Evolutionary conservation across 352 stramenopile species (phyloP).

Genomic region (Globisporangium parvum): DNA sequence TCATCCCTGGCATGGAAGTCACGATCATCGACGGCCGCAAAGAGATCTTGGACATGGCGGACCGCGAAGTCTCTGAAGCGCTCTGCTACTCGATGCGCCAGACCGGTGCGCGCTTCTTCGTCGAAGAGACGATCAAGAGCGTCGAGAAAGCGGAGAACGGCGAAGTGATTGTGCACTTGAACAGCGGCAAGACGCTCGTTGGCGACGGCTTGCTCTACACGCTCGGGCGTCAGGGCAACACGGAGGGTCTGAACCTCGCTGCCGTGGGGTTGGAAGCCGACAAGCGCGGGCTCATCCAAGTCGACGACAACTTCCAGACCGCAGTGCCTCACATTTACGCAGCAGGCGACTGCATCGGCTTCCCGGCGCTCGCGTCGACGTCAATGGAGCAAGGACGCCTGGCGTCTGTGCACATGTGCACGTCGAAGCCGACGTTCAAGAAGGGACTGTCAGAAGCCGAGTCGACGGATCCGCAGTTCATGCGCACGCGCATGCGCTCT

Average conservation of each 20-base stretch:
- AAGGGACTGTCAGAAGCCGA: slow-evolving; percentile 32
- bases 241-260: slow-evolving; percentile 76
- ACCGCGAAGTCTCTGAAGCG: slow-evolving; percentile 82
- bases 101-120: slow-evolving; percentile 81
- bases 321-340: slow-evolving; percentile 85
- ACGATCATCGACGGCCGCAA: slow-evolving; percentile 86
- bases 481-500: slow-evolving; percentile 78
- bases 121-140: slow-evolving; percentile 71
- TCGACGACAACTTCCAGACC: slow-evolving; percentile 89
- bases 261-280: slow-evolving; percentile 72
- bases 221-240: slow-evolving; percentile 83
- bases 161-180: slow-evolving; percentile 74
- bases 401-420: slow-evolving; percentile 86
- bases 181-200: slow-evolving; percentile 83
- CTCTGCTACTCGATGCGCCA: slow-evolving; percentile 87
- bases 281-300: slow-evolving; percentile 80
- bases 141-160: slow-evolving; percentile 57
- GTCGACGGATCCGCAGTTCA: slow-evolving; percentile 53
- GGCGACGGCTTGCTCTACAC: slow-evolving; percentile 84
- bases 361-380: slow-evolving; percentile 83
- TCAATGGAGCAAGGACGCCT: slow-evolving; percentile 89
- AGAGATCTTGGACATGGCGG: slow-evolving; percentile 86
- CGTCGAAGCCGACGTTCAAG: slow-evolving; percentile 55
- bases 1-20: slow-evolving; percentile 85
- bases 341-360: slow-evolving; percentile 87